Evolutionary conservation across 2,329 filamentous ascomycete genomes (phyloP).

Genomic region (Chaetomium olivaceum): DNA sequence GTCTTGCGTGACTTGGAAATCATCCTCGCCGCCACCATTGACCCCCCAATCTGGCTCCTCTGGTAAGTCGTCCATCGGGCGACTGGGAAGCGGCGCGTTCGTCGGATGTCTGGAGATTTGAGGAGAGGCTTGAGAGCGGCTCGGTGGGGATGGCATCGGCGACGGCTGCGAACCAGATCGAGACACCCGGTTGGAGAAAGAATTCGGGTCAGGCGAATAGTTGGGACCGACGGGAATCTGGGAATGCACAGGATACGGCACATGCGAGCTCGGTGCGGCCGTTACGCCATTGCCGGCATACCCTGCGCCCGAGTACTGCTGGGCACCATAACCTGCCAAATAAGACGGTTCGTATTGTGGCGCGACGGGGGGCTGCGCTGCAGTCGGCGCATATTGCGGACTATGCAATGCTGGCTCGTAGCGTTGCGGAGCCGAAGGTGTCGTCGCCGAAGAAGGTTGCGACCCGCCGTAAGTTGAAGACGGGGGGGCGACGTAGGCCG

Average conservation of each 20-base stretch:
- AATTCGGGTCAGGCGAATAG: conserved; percentile 51
- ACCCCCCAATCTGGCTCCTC: conserved; percentile 47
- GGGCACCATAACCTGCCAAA: conserved; percentile 30
- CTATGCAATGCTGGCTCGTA: conserved; percentile 48
- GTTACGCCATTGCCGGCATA: conserved; percentile 45
- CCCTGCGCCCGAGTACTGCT: conserved; percentile 38
- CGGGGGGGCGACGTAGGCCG: conserved; percentile 43
- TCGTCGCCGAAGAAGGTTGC: conserved; percentile 36
- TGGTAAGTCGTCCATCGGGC: conserved; percentile 48
- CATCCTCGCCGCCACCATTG: conserved; percentile 39
- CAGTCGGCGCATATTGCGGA: conserved; percentile 38
- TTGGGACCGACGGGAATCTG: conserved; percentile 56
- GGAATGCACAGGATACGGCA: conserved; percentile 54
- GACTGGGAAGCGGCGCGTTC: conserved; percentile 59
- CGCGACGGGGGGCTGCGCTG: conserved; percentile 29
- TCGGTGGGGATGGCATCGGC: conserved; percentile 47
- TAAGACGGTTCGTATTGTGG: conserved; percentile 36
- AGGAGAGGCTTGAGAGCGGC: conserved; percentile 45
- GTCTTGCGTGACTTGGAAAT: conserved; percentile 50
- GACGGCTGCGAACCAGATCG: conserved; percentile 55
- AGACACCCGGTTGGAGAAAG: conserved; percentile 47
- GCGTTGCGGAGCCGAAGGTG: conserved; percentile 37
- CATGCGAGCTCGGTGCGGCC: conserved; percentile 42
- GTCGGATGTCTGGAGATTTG: conserved; percentile 60
- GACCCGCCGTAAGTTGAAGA: conserved; percentile 39